Evolutionary conservation across 495 filamentous ascomycete species (phyloP).

Genomic region (Neurospora sp.): DNA sequence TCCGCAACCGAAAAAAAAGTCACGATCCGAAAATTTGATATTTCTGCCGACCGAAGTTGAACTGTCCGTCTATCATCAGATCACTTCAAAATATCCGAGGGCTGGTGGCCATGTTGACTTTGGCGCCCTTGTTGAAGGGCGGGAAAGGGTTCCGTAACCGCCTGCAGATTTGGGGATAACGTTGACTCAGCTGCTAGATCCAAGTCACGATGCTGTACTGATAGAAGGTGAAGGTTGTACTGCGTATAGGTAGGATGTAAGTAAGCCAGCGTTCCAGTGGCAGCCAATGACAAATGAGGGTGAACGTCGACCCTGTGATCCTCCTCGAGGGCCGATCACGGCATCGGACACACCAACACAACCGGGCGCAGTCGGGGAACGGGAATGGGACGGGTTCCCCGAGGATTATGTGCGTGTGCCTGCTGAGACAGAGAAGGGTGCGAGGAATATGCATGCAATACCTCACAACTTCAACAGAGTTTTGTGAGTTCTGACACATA

Average conservation of each 20-base stretch:
- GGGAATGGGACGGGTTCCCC: not conserved
- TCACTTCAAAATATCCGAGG: not conserved
- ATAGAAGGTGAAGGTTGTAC: not conserved
- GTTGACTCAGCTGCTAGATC: not conserved
- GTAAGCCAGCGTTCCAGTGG: not conserved
- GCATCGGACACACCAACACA: not conserved
- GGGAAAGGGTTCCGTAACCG: not conserved
- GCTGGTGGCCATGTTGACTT: not conserved
- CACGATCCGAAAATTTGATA: not conserved
- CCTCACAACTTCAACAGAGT: not conserved
- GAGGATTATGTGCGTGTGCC: not conserved
- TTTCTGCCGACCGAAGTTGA: not conserved
- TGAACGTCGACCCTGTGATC: not conserved
- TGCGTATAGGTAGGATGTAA: not conserved
- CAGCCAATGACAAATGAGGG: not conserved
- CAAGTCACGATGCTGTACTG: not conserved
- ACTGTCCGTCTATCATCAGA: not conserved
- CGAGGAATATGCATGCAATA: not conserved
- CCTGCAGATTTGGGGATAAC: not conserved
- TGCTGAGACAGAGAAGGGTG: not conserved
- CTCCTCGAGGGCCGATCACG: not conserved
- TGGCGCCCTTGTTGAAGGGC: not conserved
- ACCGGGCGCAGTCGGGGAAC: not conserved
- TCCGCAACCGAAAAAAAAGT: not conserved
- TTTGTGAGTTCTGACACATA: not conserved